Evolutionary conservation across 331 rosid species (phyloP).

Genomic region (Pyrus hybrid): DNA sequence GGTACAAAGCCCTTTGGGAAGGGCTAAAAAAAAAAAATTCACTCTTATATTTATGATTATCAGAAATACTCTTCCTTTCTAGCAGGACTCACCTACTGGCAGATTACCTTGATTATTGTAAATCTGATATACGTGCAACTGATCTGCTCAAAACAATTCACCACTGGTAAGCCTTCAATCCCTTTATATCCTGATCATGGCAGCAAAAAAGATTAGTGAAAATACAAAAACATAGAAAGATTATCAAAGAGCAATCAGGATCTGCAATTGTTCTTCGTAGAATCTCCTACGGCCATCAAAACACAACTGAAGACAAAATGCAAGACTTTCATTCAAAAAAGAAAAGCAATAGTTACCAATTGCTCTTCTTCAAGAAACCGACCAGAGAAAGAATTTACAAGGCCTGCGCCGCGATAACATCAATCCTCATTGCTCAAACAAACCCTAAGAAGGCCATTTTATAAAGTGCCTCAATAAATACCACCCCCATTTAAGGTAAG

Average conservation of each 20-base stretch:
- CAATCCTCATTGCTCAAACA: background rate
- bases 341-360: background rate
- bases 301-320: background rate
- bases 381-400: background rate
- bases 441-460: constrained; percentile 5
- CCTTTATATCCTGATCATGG: background rate
- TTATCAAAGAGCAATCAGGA: background rate
- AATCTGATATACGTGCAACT: background rate
- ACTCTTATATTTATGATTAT: background rate
- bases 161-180: background rate
- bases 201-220: background rate
- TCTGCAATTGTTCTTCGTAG: background rate
- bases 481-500: constrained; percentile 15
- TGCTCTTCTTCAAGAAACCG: background rate
- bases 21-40: background rate
- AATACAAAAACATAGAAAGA: background rate
- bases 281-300: background rate
- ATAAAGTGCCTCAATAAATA: background rate
- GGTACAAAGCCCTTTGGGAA: background rate
- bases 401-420: background rate
- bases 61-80: background rate
- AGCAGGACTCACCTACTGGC: background rate
- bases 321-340: background rate
- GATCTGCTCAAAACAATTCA: background rate
- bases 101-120: background rate